phyloP scores from a whole-genome alignment of 169 alveolate genomes.

The Babesia ovis region DNA sequence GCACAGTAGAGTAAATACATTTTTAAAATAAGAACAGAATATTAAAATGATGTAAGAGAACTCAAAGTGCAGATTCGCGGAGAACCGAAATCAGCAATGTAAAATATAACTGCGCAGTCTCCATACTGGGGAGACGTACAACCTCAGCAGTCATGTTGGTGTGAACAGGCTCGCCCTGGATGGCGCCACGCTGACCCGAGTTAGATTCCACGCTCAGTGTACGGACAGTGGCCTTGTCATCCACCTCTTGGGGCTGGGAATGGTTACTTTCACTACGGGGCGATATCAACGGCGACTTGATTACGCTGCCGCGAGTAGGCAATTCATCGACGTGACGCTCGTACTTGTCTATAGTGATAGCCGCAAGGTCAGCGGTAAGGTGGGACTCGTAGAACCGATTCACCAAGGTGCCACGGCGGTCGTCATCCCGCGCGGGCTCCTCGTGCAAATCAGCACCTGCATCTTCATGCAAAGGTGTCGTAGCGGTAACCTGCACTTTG shows the following conservation, averaged over 20 bases:
- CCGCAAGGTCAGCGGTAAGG: conserved; percentile 7
- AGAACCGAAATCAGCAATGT: conserved; percentile 55
- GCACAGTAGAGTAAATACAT: too few species aligned
- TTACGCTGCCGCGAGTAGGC: not conserved
- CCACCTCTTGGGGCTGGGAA: not conserved
- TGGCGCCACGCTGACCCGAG: not conserved
- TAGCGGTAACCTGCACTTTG: not conserved
- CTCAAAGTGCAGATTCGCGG: conserved; percentile 43
- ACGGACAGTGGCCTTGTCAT: not conserved
- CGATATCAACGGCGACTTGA: not conserved
- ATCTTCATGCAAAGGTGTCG: not conserved
- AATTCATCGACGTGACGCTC: conserved; percentile 1
- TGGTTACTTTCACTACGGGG: not conserved
- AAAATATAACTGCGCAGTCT: conserved; percentile 55
- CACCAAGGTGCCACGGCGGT: not conserved
- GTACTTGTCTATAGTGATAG: conserved; percentile 25
- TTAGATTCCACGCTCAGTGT: not conserved
- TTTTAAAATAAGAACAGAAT: too few species aligned
- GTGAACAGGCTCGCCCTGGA: not conserved
- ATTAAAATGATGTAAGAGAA: not conserved
- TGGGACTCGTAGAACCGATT: not conserved
- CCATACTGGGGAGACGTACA: conserved; percentile 58
- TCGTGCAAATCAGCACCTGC: not conserved
- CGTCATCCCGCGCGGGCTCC: not conserved
- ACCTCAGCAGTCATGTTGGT: conserved; percentile 27